Conservation (phyloP, 768 basidiomycete genomes). For the Lyophyllum decastes region DNA sequence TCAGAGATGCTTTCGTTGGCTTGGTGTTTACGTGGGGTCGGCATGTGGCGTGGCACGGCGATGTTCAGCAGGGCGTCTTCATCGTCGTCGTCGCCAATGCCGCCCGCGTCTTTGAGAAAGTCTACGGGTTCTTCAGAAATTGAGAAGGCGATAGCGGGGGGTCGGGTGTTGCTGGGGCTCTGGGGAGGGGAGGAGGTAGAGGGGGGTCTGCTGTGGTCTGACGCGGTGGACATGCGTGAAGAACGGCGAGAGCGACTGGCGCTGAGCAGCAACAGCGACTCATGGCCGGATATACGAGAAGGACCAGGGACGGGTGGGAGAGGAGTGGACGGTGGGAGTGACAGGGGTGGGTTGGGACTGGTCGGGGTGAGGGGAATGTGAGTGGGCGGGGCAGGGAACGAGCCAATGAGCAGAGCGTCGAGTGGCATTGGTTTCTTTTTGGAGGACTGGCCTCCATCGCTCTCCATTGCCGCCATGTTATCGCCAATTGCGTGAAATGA, state of each 20-base stretch:
- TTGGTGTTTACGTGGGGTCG: neutral
- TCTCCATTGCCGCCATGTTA: too few species aligned
- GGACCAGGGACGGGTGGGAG: conserved; percentile 70
- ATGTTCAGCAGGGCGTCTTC: conserved; percentile 8
- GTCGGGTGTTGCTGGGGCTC: conserved; percentile 19
- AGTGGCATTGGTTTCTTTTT: neutral
- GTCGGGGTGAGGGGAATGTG: conserved; percentile 37
- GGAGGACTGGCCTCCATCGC: too few species aligned
- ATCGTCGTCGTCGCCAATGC: conserved; percentile 9
- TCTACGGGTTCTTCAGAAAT: conserved; percentile 20
- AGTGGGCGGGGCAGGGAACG: conserved; percentile 43
- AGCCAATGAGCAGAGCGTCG: conserved; percentile 31
- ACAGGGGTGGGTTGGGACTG: conserved; percentile 56
- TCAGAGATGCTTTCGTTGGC: conserved; percentile 30
- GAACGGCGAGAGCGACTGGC: conserved; percentile 30
- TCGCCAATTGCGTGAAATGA: too few species aligned
- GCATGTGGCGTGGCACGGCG: conserved; percentile 2
- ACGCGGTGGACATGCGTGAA: conserved; percentile 8
- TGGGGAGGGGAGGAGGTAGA: conserved; percentile 16
- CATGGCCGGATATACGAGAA: conserved; percentile 52
- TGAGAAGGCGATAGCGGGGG: conserved; percentile 28
- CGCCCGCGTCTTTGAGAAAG: conserved; percentile 28
- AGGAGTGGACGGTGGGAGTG: conserved; percentile 55
- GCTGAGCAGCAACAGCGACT: conserved; percentile 42
- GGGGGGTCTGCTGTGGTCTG: neutral